These are phyloP conservation scores for Nannochloris sp. DNA, from an alignment of 139 green algal genomes.

Conservation along the genomic window DNA sequence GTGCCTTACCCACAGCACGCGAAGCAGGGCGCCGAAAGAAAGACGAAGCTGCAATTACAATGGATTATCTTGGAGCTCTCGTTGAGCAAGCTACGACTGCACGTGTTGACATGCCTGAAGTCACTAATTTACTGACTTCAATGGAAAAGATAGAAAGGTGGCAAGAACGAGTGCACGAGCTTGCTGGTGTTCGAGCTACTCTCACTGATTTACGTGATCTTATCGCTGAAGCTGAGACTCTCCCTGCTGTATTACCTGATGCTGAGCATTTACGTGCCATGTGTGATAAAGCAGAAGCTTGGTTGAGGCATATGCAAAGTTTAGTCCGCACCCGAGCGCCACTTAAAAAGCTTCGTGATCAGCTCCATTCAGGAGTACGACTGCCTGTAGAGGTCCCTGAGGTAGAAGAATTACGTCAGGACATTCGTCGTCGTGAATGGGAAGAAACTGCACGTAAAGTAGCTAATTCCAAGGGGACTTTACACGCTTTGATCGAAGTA, in stretches of 20 bases:
- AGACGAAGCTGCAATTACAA: neutral
- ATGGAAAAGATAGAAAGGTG: constrained; percentile 33
- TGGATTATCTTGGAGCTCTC: constrained; percentile 24
- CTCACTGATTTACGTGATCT: constrained; percentile 8
- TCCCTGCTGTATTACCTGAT: constrained; percentile 31
- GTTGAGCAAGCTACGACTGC: constrained; percentile 8
- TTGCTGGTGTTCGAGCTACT: constrained; percentile 6
- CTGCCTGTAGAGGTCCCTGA: constrained; percentile 35
- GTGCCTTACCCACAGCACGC: constrained; percentile 16
- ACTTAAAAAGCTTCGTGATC: constrained; percentile 29
- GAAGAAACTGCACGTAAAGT: constrained; percentile 34
- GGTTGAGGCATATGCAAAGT: constrained; percentile 8
- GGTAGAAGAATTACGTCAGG: constrained; percentile 26
- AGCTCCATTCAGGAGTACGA: constrained; percentile 27
- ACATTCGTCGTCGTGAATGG: constrained; percentile 42
- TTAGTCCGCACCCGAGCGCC: constrained; percentile 9
- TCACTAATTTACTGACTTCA: constrained; percentile 9
- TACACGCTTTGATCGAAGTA: constrained; percentile 22
- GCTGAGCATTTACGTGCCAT: constrained; percentile 18
- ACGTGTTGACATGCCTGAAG: constrained; percentile 32
- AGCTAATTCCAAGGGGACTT: constrained; percentile 4
- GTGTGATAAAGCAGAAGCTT: constrained; percentile 21
- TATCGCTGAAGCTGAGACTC: constrained; percentile 12
- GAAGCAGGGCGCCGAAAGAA: constrained; percentile 7
- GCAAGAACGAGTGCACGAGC: constrained; percentile 9